phyloP scores from a whole-genome alignment of 1,284 basidiomycete species.

The Tilletia walkeri region DNA sequence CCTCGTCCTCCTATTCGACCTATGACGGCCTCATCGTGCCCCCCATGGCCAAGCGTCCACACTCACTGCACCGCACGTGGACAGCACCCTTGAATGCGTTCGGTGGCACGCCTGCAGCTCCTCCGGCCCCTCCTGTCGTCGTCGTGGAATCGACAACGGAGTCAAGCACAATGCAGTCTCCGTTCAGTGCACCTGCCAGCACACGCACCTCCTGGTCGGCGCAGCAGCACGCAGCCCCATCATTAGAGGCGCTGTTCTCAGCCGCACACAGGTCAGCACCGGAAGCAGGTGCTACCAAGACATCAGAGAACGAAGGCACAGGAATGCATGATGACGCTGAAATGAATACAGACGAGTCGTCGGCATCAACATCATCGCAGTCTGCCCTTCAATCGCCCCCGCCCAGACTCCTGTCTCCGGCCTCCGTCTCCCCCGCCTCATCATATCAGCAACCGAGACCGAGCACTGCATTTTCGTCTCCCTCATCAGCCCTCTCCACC shows the following conservation, averaged over 20 bases:
- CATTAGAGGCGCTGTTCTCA: no score
- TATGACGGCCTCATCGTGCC: background rate
- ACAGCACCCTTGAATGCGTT: background rate
- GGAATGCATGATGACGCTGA: background rate
- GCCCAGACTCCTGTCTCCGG: background rate
- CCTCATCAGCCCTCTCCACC: background rate
- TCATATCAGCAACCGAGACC: background rate
- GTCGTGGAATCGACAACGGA: background rate
- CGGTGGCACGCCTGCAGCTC: background rate
- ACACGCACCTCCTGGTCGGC: no score
- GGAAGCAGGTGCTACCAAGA: no score
- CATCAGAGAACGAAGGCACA: no score
- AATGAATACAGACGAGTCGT: background rate
- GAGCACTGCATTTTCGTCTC: background rate
- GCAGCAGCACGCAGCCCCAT: no score
- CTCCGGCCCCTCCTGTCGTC: background rate
- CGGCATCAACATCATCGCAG: background rate
- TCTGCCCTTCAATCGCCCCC: background rate
- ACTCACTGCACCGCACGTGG: constrained; percentile 7
- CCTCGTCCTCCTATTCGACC: background rate
- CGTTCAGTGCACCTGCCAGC: no score
- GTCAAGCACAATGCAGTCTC: background rate
- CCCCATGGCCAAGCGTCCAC: constrained; percentile 8
- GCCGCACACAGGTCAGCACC: no score
- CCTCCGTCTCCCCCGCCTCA: background rate